Evolutionary conservation across 805 yeast species (phyloP), one percentile per base, ranked within the genome.

Genomic region (Wickerhamiella qilinensis): DNA sequence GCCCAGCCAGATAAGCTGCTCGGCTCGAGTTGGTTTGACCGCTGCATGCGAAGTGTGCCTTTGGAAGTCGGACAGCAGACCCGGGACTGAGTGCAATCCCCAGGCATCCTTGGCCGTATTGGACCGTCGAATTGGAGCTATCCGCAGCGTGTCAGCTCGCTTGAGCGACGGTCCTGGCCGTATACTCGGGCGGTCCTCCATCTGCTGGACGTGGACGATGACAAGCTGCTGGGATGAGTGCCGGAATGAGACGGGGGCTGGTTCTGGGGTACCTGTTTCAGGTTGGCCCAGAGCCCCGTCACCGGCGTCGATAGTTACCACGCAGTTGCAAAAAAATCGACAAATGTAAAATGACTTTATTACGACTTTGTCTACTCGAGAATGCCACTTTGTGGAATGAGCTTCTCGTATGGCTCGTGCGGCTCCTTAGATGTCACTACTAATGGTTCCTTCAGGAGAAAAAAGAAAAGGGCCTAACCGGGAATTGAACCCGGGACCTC

Each of bases 11-110:
- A 16, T 33, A 6, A 24, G 20, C 12, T 15, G 19, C 4, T 27
- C 38, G 39, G 20, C 33, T 30, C 3, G 19, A 22, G 25, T 11
- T 6, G 25, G 25, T 15, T 20, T 35, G 30, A n/a, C 16, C 12
- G 22, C 34, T 31, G 48, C 44, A 36, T 50, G 58, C 21, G 58
- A 53, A 1, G 61, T 54, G 43, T 57, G 60, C 15, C 60, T 36
- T 39, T 54, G 56, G 44, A 57, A 57, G 41, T 57, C 61, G 9
- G 50, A 49, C 28, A 57, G 49, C 47, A 57, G 48, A 7, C 52
- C 48, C 1, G 62, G 60, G 4, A 57, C 62, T 8, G 58, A 51
- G 39, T 43, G 55, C 25, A 57, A 43, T 14, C 62, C 62, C 62
- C 62, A 57, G 14, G 48, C 49, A 32, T 54, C 57, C 11, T 53